Conservation (phyloP, 129 eudicot genomes). For the Lactuca sativa region DNA sequence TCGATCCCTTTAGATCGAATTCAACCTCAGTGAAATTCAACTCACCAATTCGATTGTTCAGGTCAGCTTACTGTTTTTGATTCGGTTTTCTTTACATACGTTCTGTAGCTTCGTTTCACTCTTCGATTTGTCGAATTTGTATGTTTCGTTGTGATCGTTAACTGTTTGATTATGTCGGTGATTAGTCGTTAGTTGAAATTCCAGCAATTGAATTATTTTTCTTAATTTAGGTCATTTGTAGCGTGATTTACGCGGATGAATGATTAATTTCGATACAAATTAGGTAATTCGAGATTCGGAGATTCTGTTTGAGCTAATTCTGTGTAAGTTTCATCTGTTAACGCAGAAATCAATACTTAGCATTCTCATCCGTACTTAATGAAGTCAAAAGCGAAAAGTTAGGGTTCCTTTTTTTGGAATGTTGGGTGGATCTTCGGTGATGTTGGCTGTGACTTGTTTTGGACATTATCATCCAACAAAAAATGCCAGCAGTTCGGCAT, state of each 20-base stretch:
- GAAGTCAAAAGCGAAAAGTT: background rate
- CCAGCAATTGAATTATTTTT: background rate
- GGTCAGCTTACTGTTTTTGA: constrained; percentile 28
- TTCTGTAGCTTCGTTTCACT: background rate
- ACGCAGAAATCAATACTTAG: too few species aligned
- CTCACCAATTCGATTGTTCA: constrained; percentile 6
- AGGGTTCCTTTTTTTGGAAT: background rate
- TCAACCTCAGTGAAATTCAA: constrained; percentile 13
- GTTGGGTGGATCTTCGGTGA: background rate
- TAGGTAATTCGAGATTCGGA: background rate
- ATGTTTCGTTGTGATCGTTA: background rate
- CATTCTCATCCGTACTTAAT: background rate
- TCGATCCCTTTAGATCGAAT: constrained; percentile 5
- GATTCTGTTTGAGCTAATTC: background rate
- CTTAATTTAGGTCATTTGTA: background rate
- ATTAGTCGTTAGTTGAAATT: background rate
- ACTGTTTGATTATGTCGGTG: background rate
- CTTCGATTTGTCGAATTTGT: background rate
- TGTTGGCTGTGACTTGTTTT: constrained; percentile 15
- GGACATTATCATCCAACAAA: constrained; percentile 25
- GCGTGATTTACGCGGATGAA: background rate
- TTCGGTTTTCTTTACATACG: background rate
- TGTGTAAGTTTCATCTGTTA: background rate
- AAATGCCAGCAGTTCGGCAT: constrained; percentile 61
- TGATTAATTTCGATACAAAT: background rate